These are phyloP conservation scores for Venturia pyrina DNA, from an alignment of 2,329 filamentous ascomycete genomes.

Conservation along the genomic window DNA sequence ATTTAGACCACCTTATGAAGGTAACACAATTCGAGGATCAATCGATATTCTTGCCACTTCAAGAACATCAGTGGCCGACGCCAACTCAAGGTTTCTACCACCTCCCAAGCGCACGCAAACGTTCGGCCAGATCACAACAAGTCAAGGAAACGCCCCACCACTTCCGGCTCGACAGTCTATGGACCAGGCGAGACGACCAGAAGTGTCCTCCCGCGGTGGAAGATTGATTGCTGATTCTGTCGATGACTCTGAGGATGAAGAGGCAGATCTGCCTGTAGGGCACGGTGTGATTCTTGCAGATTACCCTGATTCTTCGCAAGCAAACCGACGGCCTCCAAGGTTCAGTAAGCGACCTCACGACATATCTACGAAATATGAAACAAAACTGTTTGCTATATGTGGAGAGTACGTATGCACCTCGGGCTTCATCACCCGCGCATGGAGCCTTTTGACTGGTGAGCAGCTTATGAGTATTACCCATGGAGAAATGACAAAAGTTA, in stretches of 20 bases:
- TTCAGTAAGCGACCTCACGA: conserved; percentile 61
- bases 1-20: conserved; percentile 6
- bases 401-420: conserved; percentile 81
- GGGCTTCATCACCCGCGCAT: conserved; percentile 77
- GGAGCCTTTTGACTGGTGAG: conserved; percentile 76
- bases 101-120: conserved; percentile 27
- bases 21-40: conserved; percentile 23
- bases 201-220: neutral
- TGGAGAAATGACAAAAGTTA: conserved; percentile 73
- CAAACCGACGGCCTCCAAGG: conserved; percentile 73
- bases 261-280: conserved; percentile 33
- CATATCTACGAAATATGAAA: conserved; percentile 78
- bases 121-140: neutral
- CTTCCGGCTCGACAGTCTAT: conserved; percentile 5
- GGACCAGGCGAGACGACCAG: conserved; percentile 3
- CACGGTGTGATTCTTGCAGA: conserved; percentile 47
- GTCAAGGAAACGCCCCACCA: neutral
- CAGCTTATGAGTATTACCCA: conserved; percentile 71
- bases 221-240: conserved; percentile 12
- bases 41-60: conserved; percentile 25
- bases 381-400: conserved; percentile 75
- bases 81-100: conserved; percentile 22
- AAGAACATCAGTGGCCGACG: conserved; percentile 18
- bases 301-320: conserved; percentile 75
- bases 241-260: conserved; percentile 43